A percentile compares a stretch with the other conserved stretches of the same genome.
Conservation (phyloP, 139 green algal genomes). For the Tetratostichococcus sp. region DNA sequence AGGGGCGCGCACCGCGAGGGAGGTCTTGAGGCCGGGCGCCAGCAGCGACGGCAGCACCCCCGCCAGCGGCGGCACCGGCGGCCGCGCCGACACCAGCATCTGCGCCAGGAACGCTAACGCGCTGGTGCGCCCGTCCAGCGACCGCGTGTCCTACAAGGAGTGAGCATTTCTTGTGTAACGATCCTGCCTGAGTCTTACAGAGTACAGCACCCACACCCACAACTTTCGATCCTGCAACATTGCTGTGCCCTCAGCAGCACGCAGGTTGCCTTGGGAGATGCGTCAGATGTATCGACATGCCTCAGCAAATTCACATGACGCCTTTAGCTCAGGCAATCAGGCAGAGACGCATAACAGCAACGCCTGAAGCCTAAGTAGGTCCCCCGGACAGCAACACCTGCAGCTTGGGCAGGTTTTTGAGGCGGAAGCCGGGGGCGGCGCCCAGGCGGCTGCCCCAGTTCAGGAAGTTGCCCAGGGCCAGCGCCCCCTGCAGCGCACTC, state of each 20-base stretch:
- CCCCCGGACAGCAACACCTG: constrained; percentile 16
- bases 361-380: no score
- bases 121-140: constrained; percentile 29
- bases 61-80: constrained; percentile 17
- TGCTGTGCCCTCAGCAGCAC: no score
- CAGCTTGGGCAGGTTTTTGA: constrained; percentile 25
- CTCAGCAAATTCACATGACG: no score
- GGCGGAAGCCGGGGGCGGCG: constrained; percentile 29
- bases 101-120: constrained; percentile 32
- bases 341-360: no score
- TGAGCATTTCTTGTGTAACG: no score
- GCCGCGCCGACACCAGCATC: background rate
- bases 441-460: constrained; percentile 40
- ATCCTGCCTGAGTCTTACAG: no score
- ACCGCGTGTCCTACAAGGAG: constrained; percentile 31
- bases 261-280: no score
- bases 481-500: constrained; percentile 16
- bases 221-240: no score
- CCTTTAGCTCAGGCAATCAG: no score
- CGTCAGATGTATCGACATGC: no score
- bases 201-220: no score
- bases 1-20: background rate
- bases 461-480: constrained; percentile 41
- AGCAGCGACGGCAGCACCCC: constrained; percentile 20
- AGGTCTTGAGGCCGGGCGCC: constrained; percentile 2